phyloP scores from a whole-genome alignment of 1,284 basidiomycete species.

The Meripilus lineatus region DNA sequence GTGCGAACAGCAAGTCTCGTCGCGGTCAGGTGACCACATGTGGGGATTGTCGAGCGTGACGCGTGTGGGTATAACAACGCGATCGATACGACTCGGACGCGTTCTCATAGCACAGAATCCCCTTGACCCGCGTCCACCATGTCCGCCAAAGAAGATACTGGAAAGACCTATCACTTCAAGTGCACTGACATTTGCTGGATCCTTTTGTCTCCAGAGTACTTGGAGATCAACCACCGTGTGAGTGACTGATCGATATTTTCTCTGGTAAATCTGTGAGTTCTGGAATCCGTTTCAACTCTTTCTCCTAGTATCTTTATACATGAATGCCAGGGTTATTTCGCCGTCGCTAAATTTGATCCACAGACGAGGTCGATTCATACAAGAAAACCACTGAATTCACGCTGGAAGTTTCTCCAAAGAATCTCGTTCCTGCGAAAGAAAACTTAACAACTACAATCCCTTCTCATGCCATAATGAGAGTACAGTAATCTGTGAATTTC shows the following conservation, averaged over 20 bases:
- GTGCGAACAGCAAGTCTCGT: no score
- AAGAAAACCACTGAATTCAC: slow-evolving; percentile 72
- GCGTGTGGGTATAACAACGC: no score
- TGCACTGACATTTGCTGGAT: slow-evolving; percentile 65
- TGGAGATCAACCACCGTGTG: slow-evolving; percentile 68
- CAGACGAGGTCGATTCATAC: slow-evolving; percentile 80
- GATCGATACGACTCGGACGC: no score
- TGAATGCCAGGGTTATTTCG: not conserved
- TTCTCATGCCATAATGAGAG: slow-evolving; percentile 63
- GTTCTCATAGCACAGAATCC: no score
- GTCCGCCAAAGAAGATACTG: slow-evolving; percentile 35
- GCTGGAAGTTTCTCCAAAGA: slow-evolving; percentile 76
- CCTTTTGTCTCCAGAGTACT: slow-evolving; percentile 71
- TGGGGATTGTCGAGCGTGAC: no score
- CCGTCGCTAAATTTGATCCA: no score
- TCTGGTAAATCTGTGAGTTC: no score
- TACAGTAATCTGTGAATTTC: slow-evolving; percentile 67
- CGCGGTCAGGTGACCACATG: no score
- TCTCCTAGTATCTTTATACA: slow-evolving; percentile 32
- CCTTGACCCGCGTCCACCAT: slow-evolving; percentile 21
- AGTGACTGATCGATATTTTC: no score
- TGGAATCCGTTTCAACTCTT: slow-evolving; percentile 1
- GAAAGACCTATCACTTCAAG: slow-evolving; percentile 46
- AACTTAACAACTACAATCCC: slow-evolving; percentile 40
- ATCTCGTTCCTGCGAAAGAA: slow-evolving; percentile 71